Evolutionary conservation across 495 filamentous ascomycete genomes (phyloP), one percentile per base, ranked within the genome.

Genomic region (Tuber brumale): DNA sequence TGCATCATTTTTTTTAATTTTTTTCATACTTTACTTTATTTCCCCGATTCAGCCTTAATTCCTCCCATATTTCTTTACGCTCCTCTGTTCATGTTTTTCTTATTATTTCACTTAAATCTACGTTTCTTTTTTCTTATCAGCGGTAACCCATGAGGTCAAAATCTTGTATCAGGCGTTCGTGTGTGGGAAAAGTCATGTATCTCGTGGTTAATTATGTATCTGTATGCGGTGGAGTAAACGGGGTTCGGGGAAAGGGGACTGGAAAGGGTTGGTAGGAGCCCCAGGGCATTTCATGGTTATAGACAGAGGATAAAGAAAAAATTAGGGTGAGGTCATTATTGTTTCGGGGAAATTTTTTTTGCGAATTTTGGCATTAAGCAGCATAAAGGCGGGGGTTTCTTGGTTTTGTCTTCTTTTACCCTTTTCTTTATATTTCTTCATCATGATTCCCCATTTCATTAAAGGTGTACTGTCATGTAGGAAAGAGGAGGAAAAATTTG

Each of bases 291-390:
- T 75, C 72, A 79, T 41, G 72, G 77, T 79, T 71, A 80, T 80
- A 79, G 73, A 80, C 73, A 75, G 77, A 79, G 78, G 78, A 80
- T 80, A 79, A 80, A 80, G 77, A 79, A 80, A 80, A 79, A 80
- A 80, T 74, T 66, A 57, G 77, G 78, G 77, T 70, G 73, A 80
- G 73, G 73, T 79, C 70, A 75, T 80, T 71, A 75, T 80, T 79
- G 78, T 80, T 80, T 76, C 77, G 51, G 77, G 78, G 78, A 57
- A 79, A 75, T 69, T 45, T 79, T 45, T 79, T 75, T 79, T 73
- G 71, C 48, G 76, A 79, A 44, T 75, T 75, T 79, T 66, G 73
- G 77, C 73, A 76, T 72, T 72, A 77, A 72, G 77, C 27, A 70
- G 76, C 73, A 79, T 79, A 79, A 76, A 79, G 70, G 73, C 46